Base-by-base conservation (phyloP, 176 grass and related monocot genomes). In the Leersia perrieri region DNA sequence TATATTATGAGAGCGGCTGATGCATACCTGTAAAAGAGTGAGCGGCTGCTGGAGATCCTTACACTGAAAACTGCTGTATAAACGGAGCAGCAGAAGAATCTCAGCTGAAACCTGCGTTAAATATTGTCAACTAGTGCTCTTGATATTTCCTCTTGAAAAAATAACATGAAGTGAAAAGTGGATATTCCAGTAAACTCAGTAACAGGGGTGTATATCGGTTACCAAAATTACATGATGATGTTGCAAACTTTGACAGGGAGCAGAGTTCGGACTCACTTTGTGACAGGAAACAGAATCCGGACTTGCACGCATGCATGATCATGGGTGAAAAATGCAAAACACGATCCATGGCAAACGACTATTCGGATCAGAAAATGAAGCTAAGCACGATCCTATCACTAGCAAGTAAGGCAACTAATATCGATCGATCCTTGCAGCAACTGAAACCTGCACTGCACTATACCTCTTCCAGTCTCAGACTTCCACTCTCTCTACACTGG, bases 201-300 rank as follows among this genome's bases (percentile, higher is more conserved):
- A 6, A 6, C 53, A 40, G 20, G 33, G 2, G 49, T 64, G 40
- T 70, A 53, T 53, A 53, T n/a, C 20, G 0, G n/a, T 20, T 25
- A 74, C 38, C 75, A 80, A 75, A 69, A 47, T 80, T 75, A 84
- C 81, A 80, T 75, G 36, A 7, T 74, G 60, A 34, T 78, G 70
- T 51, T 73, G 33, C 14, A 83, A 57, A 76, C 49, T 53, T 53
- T 53, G 49, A 53, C 18, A 53, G 5, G 49, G 20, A 53, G 9
- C 16, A 51, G 47, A 51, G 47, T 7, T 18, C 47, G 18, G 47
- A 20, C 47, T 51, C 47, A 22, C 68, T 58, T 75, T 88, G 70
- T 80, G 57, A 55, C 20, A 70, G 26, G 55, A 35, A 34, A 69
- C 63, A 58, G 63, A 81, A 26, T n/a, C 53, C 65, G 41, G 22